These are phyloP conservation scores for Phytophthora sp. DNA, from an alignment of 352 stramenopile species.

Conservation along the genomic window DNA sequence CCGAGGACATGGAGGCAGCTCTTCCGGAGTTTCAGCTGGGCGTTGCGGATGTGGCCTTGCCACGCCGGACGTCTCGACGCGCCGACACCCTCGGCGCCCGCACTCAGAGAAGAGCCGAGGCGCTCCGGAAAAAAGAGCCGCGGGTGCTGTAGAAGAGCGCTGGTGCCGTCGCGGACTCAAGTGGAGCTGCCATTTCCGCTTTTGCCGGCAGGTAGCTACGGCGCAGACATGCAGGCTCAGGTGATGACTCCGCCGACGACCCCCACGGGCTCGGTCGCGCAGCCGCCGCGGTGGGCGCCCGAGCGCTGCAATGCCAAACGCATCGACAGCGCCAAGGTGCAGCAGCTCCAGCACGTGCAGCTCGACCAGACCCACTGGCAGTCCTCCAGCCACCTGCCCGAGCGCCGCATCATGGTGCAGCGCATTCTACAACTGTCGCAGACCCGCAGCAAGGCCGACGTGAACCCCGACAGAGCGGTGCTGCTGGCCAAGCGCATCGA, in stretches of 20 bases:
- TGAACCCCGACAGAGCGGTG: slow-evolving; percentile 20
- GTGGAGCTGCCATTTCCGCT: slow-evolving; percentile 24
- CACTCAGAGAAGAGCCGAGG: slow-evolving; percentile 22
- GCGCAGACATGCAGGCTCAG: slow-evolving; percentile 19
- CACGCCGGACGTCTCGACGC: slow-evolving; percentile 31
- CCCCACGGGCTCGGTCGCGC: slow-evolving; percentile 18
- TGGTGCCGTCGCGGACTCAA: slow-evolving; percentile 7
- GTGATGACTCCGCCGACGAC: slow-evolving; percentile 33
- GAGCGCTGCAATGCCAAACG: slow-evolving; percentile 33
- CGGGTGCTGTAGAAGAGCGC: slow-evolving; percentile 36
- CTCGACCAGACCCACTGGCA: slow-evolving; percentile 54
- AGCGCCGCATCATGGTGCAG: slow-evolving; percentile 73
- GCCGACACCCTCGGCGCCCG: neutral
- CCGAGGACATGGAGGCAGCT: slow-evolving; percentile 23
- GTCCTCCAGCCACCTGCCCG: slow-evolving; percentile 54
- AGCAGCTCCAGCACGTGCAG: slow-evolving; percentile 18
- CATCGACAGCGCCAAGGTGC: slow-evolving; percentile 16
- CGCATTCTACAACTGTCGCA: slow-evolving; percentile 71
- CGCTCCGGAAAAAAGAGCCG: slow-evolving; percentile 19
- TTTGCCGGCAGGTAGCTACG: slow-evolving; percentile 11
- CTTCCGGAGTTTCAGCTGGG: slow-evolving; percentile 37
- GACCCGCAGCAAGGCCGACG: slow-evolving; percentile 19
- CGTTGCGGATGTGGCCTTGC: slow-evolving; percentile 29
- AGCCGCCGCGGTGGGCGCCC: slow-evolving; percentile 36
- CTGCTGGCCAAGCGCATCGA: slow-evolving; percentile 78